These are phyloP conservation scores for Porogramme epimiltina DNA, from an alignment of 1,284 basidiomycete species.

Conservation along the genomic window DNA sequence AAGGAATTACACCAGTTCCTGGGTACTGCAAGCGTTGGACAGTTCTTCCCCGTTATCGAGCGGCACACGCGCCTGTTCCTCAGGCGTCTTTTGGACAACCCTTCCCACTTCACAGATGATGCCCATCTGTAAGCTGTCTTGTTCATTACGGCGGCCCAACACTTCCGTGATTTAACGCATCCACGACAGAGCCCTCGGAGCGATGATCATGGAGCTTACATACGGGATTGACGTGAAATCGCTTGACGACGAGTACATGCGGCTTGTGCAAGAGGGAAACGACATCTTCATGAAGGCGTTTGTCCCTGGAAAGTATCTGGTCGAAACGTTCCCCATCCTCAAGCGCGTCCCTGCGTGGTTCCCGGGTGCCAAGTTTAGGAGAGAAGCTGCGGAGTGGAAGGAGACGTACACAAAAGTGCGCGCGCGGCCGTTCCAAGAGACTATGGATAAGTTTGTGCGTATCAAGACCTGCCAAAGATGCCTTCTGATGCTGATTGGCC, in stretches of 20 bases:
- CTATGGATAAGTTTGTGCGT: neutral
- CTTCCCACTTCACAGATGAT: neutral
- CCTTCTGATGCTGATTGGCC: neutral
- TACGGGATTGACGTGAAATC: slow-evolving; percentile 33
- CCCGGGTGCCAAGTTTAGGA: slow-evolving; percentile 12
- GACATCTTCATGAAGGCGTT: slow-evolving; percentile 7
- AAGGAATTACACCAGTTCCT: neutral
- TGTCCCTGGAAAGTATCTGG: slow-evolving; percentile 12
- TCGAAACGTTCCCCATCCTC: slow-evolving; percentile 12
- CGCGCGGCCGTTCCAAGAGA: neutral
- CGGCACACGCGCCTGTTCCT: neutral
- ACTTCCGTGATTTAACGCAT: too few relatives aligned
- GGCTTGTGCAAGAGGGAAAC: neutral
- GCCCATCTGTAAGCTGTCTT: neutral
- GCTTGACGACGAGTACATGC: slow-evolving; percentile 4
- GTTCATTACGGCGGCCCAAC: neutral
- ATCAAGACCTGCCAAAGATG: neutral
- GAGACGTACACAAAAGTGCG: neutral
- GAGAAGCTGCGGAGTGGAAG: slow-evolving; percentile 1
- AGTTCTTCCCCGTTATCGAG: neutral
- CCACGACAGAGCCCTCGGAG: slow-evolving; percentile 1
- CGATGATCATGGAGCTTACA: slow-evolving; percentile 24
- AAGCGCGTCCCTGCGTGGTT: slow-evolving; percentile 11
- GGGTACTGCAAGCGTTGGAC: neutral
- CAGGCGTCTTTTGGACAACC: neutral